These are phyloP conservation scores for Metarhizium humberi DNA, from an alignment of 2,329 filamentous ascomycete species.

Conservation along the genomic window DNA sequence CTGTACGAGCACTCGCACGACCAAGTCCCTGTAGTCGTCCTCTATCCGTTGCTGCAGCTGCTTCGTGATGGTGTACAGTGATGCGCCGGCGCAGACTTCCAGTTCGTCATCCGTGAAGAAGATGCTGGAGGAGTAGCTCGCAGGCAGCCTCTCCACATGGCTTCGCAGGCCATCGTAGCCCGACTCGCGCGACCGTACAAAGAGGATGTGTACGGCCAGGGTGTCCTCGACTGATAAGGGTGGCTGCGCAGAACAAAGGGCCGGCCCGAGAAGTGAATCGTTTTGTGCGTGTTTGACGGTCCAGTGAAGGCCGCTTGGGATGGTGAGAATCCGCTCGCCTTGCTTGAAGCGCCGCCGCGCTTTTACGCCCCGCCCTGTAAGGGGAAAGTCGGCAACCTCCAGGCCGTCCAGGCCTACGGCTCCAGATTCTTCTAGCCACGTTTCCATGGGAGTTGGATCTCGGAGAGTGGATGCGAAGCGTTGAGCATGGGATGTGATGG, in stretches of 20 bases:
- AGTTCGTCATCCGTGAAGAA: conserved; percentile 24
- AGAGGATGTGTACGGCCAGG: conserved; percentile 23
- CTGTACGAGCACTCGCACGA: conserved; percentile 17
- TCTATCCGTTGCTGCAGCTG: conserved; percentile 18
- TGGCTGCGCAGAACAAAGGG: conserved; percentile 19
- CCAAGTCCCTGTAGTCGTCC: conserved; percentile 19
- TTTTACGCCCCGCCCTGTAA: conserved; percentile 22
- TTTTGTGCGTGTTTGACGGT: conserved; percentile 21
- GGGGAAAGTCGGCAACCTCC: conserved; percentile 21
- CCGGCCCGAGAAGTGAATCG: conserved; percentile 21
- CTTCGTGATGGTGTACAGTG: conserved; percentile 22
- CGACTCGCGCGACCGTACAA: conserved; percentile 22
- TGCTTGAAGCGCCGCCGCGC: conserved; percentile 19
- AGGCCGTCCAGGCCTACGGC: conserved; percentile 20
- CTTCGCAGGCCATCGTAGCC: conserved; percentile 18
- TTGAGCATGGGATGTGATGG: no score
- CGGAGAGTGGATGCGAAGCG: background rate
- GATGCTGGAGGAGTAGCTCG: conserved; percentile 23
- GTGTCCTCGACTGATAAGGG: conserved; percentile 23
- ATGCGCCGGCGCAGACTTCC: conserved; percentile 22
- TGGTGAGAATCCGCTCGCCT: conserved; percentile 24
- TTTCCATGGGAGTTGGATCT: conserved; percentile 17
- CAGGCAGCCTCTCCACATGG: conserved; percentile 21
- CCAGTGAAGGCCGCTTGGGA: conserved; percentile 20
- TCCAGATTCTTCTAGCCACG: conserved; percentile 21